A percentile compares a stretch with the other conserved stretches of the same genome.
Evolutionary conservation across 306 rosid species (phyloP).

Genomic region (Cucumis hystrix): DNA sequence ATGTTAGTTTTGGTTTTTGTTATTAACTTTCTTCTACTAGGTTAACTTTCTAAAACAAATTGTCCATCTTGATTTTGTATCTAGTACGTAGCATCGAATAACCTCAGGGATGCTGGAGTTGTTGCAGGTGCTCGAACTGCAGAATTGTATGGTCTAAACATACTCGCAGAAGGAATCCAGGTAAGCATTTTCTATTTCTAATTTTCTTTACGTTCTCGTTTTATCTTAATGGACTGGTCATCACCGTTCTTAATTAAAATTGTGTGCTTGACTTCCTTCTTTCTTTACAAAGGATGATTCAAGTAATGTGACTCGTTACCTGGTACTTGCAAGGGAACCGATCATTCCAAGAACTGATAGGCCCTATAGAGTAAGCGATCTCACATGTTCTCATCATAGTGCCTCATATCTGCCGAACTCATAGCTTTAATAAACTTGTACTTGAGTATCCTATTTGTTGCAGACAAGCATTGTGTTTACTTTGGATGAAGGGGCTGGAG

Average conservation of each 20-base stretch:
- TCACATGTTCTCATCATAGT: background rate
- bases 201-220: background rate
- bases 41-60: conserved; percentile 2
- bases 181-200: conserved; percentile 18
- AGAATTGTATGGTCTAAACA: conserved; percentile 53
- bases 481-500: conserved; percentile 79
- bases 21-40: background rate
- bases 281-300: conserved; percentile 42
- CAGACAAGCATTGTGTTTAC: conserved; percentile 82
- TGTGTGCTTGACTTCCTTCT: background rate
- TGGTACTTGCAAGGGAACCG: conserved; percentile 81
- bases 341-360: conserved; percentile 51
- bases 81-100: conserved; percentile 26
- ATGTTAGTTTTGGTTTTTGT: background rate
- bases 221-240: background rate
- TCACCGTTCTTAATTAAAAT: background rate
- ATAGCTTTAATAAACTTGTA: conserved; percentile 11
- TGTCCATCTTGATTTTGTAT: background rate
- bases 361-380: conserved; percentile 43
- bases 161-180: conserved; percentile 64
- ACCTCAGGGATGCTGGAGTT: conserved; percentile 53
- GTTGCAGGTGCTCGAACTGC: conserved; percentile 86
- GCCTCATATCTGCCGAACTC: background rate
- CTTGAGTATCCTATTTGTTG: conserved; percentile 9
- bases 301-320: conserved; percentile 59